Percentiles rank a stretch among this genome's conserved stretches.
Evolutionary conservation across 1,284 basidiomycete species (phyloP).

Genomic region (Heterobasidion annosum): DNA sequence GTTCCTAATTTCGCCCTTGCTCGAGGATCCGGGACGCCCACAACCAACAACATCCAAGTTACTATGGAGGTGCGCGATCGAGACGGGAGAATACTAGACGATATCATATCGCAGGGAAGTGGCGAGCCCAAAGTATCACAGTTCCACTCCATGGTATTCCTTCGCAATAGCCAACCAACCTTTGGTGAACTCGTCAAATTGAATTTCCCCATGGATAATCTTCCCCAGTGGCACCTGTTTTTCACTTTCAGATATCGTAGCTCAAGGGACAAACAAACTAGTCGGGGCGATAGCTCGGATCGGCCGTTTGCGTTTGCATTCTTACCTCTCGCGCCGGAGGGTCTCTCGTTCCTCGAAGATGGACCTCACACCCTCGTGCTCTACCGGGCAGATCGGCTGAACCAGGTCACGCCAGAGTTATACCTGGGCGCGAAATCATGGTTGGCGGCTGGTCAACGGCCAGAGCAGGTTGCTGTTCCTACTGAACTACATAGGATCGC

Average conservation of each 20-base stretch:
- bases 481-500: constrained; percentile 58
- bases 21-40: constrained; percentile 41
- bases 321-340: constrained; percentile 78
- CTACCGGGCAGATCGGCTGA: constrained; percentile 69
- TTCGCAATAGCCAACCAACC: constrained; percentile 78
- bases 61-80: constrained; percentile 80
- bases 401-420: constrained; percentile 50
- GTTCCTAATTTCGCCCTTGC: constrained; percentile 54
- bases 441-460: constrained; percentile 41
- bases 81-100: constrained; percentile 67
- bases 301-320: constrained; percentile 90
- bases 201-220: constrained; percentile 59
- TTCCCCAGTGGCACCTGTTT: constrained; percentile 85
- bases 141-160: constrained; percentile 88
- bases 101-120: constrained; percentile 75
- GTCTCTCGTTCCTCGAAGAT: constrained; percentile 81
- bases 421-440: constrained; percentile 67
- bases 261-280: constrained; percentile 35
- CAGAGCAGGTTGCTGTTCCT: constrained; percentile 51
- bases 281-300: constrained; percentile 39
- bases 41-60: constrained; percentile 78
- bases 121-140: constrained; percentile 76
- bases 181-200: constrained; percentile 94
- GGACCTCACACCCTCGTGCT: constrained; percentile 82
- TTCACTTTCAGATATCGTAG: constrained; percentile 86